Percentiles rank a stretch among this genome's conserved stretches.
Conservation (phyloP, 306 rosid genomes). For the Dicorynia guianensis region DNA sequence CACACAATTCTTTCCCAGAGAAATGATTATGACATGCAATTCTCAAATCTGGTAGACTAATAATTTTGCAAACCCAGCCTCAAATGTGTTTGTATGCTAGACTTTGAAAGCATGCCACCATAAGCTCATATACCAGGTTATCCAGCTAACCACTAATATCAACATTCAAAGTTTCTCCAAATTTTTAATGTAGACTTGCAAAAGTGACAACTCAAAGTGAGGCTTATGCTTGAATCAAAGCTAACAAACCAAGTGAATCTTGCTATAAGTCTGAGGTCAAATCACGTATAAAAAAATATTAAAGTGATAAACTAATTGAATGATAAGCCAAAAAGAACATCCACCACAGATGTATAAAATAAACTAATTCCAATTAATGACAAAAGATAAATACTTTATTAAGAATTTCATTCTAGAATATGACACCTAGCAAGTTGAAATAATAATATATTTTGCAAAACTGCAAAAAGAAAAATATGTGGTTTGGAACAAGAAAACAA, state of each 20-base stretch:
- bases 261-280: background rate
- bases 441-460: background rate
- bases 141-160: background rate
- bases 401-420: background rate
- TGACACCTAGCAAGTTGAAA: background rate
- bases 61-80: background rate
- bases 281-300: background rate
- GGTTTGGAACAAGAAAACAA: background rate
- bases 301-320: background rate
- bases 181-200: background rate
- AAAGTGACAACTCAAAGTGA: background rate
- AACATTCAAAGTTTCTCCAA: background rate
- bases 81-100: background rate
- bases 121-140: background rate
- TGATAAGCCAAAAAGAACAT: background rate
- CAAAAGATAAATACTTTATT: background rate
- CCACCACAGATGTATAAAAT: background rate
- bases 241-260: background rate
- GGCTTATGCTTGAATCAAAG: background rate
- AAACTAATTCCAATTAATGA: background rate
- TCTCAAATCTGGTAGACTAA: background rate
- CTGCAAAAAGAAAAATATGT: background rate
- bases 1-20: background rate
- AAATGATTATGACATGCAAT: background rate
- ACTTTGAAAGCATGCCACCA: background rate